phyloP scores from a whole-genome alignment of 148 eudicot species.

The Rhododendron kiyosumense region DNA sequence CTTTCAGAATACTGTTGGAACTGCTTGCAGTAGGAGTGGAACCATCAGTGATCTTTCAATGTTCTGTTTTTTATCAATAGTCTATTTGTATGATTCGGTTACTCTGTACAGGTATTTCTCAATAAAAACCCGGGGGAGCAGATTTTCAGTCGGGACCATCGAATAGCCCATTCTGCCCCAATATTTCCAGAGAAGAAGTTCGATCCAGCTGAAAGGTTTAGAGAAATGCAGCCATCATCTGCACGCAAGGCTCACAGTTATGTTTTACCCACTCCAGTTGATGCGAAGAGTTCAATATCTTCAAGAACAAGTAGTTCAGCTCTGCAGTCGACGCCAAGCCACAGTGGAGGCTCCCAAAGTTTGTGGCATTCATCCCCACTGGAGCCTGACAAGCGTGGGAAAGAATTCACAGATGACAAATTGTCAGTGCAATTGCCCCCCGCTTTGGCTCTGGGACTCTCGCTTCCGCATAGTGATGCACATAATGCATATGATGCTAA shows the following conservation, averaged over 20 bases:
- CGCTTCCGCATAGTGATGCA: constrained; percentile 39
- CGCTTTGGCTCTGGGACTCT: constrained; percentile 41
- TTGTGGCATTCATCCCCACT: constrained; percentile 67
- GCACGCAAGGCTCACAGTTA: constrained; percentile 61
- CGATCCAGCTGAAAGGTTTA: constrained; percentile 54
- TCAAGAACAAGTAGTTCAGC: constrained; percentile 41
- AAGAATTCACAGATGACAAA: constrained; percentile 42
- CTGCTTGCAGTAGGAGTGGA: not conserved
- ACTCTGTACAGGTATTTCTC: constrained; percentile 39
- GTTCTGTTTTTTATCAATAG: not conserved
- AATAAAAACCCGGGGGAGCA: constrained; percentile 47
- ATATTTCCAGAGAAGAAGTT: constrained; percentile 55
- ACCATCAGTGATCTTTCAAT: not conserved
- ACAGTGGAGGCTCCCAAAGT: constrained; percentile 29
- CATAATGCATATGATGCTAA: constrained; percentile 40
- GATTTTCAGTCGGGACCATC: constrained; percentile 35
- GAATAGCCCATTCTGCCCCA: constrained; percentile 58
- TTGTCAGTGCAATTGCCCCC: constrained; percentile 38
- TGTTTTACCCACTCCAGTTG: constrained; percentile 82
- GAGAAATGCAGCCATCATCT: constrained; percentile 40
- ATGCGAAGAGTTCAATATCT: constrained; percentile 49
- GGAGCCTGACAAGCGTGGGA: constrained; percentile 50
- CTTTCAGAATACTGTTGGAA: not conserved
- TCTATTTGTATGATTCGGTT: not conserved
- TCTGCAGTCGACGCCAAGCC: constrained; percentile 34